A percentile compares a stretch with the other conserved stretches of the same genome.
Evolutionary conservation across 139 green algal genomes (phyloP).

Genomic region (Bryopsis sp.): DNA sequence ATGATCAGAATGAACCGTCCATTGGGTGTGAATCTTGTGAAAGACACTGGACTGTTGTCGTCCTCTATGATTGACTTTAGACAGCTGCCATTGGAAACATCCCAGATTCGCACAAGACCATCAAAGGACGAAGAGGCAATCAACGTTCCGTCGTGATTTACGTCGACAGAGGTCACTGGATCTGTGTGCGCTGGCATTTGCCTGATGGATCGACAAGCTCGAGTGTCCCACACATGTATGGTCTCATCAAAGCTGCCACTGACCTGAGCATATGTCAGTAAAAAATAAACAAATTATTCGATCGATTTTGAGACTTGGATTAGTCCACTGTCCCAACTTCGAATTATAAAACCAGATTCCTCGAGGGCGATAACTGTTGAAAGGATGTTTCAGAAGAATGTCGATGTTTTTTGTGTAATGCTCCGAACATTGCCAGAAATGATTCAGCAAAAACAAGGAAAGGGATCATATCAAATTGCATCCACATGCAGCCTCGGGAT

Average conservation of each 20-base stretch:
- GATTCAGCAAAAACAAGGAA: too few species aligned
- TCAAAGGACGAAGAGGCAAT: slow-evolving; percentile 71
- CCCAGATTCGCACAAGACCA: slow-evolving; percentile 58
- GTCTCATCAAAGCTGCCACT: slow-evolving; percentile 88
- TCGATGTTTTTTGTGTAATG: too few species aligned
- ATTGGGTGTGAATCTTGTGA: slow-evolving; percentile 78
- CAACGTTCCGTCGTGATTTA: slow-evolving; percentile 59
- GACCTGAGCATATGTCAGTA: slow-evolving; percentile 34
- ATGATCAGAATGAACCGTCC: slow-evolving; percentile 22
- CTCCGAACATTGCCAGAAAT: too few species aligned
- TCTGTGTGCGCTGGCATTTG: slow-evolving; percentile 84
- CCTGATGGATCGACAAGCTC: slow-evolving; percentile 44
- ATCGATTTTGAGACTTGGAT: background rate
- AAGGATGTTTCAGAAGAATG: too few species aligned
- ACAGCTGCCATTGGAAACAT: slow-evolving; percentile 64
- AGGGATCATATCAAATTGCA: too few species aligned
- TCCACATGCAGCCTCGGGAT: too few species aligned
- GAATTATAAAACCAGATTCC: background rate
- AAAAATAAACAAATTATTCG: background rate
- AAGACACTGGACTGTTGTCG: slow-evolving; percentile 59
- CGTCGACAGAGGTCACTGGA: slow-evolving; percentile 72
- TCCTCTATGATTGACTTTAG: slow-evolving; percentile 66
- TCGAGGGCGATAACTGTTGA: too few species aligned
- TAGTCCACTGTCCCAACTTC: too few species aligned
- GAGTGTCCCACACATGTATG: slow-evolving; percentile 76